These are phyloP conservation scores for Taphrina populina DNA, from an alignment of 1,139 yeast species.

Conservation along the genomic window DNA sequence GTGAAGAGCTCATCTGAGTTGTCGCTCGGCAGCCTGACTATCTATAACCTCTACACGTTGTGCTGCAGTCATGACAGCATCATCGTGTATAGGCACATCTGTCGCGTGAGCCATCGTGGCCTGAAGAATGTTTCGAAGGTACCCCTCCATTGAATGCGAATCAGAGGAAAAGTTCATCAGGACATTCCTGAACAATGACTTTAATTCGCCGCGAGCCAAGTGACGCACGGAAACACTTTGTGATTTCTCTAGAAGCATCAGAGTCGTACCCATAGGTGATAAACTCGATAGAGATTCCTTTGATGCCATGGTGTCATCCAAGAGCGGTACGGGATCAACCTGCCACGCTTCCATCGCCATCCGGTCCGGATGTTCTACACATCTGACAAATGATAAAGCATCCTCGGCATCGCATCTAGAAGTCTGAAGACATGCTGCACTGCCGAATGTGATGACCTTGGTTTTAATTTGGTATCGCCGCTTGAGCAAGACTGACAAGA, in stretches of 20 bases:
- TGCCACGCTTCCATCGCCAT: not conserved
- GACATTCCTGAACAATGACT: not conserved
- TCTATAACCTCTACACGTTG: not conserved
- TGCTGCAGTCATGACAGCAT: too few relatives aligned
- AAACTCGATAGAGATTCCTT: too few relatives aligned
- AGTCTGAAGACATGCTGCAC: conserved; percentile 18
- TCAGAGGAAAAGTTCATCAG: conserved; percentile 17
- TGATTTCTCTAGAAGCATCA: not conserved
- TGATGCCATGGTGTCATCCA: conserved; percentile 14
- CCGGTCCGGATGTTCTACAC: not conserved
- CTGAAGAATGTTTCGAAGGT: not conserved
- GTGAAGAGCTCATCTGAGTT: too few relatives aligned
- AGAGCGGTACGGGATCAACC: conserved; percentile 28
- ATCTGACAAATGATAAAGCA: conserved; percentile 10
- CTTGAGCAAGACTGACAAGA: conserved; percentile 9
- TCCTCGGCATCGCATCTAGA: not conserved
- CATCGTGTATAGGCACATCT: too few relatives aligned
- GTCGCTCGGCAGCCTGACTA: too few relatives aligned
- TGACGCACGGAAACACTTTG: not conserved
- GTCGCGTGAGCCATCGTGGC: too few relatives aligned
- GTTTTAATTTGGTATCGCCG: not conserved
- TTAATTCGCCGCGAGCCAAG: not conserved
- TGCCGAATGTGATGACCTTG: conserved; percentile 20
- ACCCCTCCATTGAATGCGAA: conserved; percentile 18
- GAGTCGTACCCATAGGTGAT: conserved; percentile 8